phyloP scores from a whole-genome alignment of 2,329 filamentous ascomycete species.

The Tolypocladium capitatum region DNA sequence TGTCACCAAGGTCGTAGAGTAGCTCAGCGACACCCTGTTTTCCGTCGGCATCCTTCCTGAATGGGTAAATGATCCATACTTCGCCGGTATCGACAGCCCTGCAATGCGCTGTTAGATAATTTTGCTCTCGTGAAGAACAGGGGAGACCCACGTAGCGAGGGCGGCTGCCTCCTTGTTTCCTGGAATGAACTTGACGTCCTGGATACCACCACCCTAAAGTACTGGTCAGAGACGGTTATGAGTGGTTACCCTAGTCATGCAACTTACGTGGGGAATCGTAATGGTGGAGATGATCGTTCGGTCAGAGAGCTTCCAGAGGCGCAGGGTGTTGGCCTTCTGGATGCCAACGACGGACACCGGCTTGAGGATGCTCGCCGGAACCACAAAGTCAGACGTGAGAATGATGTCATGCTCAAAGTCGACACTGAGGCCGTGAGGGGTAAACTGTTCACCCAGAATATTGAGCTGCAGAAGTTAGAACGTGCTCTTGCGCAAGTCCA shows the following conservation, averaged over 20 bases:
- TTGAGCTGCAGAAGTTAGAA: conserved; percentile 23
- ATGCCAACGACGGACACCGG: conserved; percentile 35
- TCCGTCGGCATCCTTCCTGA: conserved; percentile 38
- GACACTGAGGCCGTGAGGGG: conserved; percentile 44
- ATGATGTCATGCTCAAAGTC: conserved; percentile 45
- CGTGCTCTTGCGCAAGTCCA: no score
- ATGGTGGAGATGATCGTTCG: conserved; percentile 47
- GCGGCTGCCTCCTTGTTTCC: conserved; percentile 44
- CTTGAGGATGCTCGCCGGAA: conserved; percentile 48
- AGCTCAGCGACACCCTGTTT: conserved; percentile 44
- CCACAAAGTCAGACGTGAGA: conserved; percentile 49
- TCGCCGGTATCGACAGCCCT: conserved; percentile 43
- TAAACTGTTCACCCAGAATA: conserved; percentile 46
- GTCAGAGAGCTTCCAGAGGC: conserved; percentile 41
- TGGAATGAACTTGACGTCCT: conserved; percentile 54
- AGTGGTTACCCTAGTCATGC: accelerated
- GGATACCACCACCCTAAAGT: conserved; percentile 39
- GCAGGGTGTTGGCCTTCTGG: conserved; percentile 40
- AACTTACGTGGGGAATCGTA: conserved; percentile 39
- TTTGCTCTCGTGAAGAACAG: neutral
- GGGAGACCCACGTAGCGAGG: conserved; percentile 31
- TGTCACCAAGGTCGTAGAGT: conserved; percentile 43
- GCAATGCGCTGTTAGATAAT: no score
- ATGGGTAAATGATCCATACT: conserved; percentile 53
- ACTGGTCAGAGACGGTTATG: neutral